Evolutionary conservation across 768 basidiomycete species (phyloP).

Genomic region (Pisolithus marmoratus): DNA sequence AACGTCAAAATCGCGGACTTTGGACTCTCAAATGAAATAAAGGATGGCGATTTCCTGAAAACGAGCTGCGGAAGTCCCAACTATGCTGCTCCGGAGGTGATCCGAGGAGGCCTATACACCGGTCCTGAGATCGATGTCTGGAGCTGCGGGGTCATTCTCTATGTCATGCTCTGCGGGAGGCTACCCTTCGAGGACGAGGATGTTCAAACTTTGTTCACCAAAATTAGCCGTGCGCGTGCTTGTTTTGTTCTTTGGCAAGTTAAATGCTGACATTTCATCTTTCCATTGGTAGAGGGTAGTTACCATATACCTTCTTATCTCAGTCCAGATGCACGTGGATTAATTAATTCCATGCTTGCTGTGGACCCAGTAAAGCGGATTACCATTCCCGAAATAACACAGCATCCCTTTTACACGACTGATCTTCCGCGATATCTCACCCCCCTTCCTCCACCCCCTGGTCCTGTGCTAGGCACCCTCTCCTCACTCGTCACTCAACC

Average conservation of each 20-base stretch:
- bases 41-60: constrained; percentile 93
- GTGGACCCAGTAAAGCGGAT: constrained; percentile 95
- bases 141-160: constrained; percentile 98
- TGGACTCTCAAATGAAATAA: constrained; percentile 92
- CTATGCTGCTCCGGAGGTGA: constrained; percentile 98
- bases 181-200: constrained; percentile 98
- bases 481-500: constrained; percentile 66
- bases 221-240: constrained; percentile 72
- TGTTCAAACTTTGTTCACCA: constrained; percentile 86
- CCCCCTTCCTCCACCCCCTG: constrained; percentile 72
- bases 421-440: constrained; percentile 84
- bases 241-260: neutral
- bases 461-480: constrained; percentile 70
- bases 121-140: constrained; percentile 99
- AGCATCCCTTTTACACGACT: constrained; percentile 85
- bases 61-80: constrained; percentile 98
- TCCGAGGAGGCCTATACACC: constrained; percentile 89
- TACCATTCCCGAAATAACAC: constrained; percentile 85
- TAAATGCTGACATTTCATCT: neutral
- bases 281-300: constrained; percentile 57
- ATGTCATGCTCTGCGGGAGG: constrained; percentile 93
- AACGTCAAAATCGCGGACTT: constrained; percentile 99
- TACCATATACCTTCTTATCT: constrained; percentile 84
- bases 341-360: constrained; percentile 86
- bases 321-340: constrained; percentile 65